Conservation (phyloP, 805 yeast genomes). For the Pichia heedii region DNA sequence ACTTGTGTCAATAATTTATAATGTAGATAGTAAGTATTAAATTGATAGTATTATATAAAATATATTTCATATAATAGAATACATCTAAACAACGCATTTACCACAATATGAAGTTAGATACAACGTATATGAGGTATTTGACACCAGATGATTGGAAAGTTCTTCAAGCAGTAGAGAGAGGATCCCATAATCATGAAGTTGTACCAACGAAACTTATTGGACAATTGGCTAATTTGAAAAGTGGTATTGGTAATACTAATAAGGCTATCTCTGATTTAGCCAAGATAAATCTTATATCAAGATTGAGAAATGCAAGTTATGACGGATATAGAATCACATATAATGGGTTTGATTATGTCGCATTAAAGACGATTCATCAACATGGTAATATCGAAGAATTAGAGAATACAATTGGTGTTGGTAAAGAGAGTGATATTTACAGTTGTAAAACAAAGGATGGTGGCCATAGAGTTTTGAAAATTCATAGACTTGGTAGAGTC, state of each 20-base stretch:
- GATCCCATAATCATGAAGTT: constrained; percentile 87
- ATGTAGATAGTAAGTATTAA: no score
- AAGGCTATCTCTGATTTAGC: constrained; percentile 80
- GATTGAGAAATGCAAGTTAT: constrained; percentile 82
- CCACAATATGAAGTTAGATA: constrained; percentile 77
- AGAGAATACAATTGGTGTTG: constrained; percentile 89
- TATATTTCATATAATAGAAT: background rate
- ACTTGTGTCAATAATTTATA: no score
- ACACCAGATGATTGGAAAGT: constrained; percentile 87
- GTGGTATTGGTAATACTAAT: constrained; percentile 60
- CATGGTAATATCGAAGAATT: constrained; percentile 66
- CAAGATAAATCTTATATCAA: constrained; percentile 67
- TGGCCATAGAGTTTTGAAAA: constrained; percentile 62
- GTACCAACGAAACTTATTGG: constrained; percentile 85
- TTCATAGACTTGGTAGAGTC: constrained; percentile 89
- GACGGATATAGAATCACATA: constrained; percentile 90
- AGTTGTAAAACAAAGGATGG: constrained; percentile 66
- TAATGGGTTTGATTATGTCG: constrained; percentile 87
- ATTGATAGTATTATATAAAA: no score
- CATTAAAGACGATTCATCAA: constrained; percentile 74
- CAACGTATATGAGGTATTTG: constrained; percentile 87
- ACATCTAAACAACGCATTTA: background rate
- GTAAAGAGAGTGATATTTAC: constrained; percentile 94
- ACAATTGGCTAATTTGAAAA: constrained; percentile 67
- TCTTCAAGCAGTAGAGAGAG: constrained; percentile 80